Base-by-base conservation (phyloP, 2,329 filamentous ascomycete species). In the Alternaria viburni region DNA sequence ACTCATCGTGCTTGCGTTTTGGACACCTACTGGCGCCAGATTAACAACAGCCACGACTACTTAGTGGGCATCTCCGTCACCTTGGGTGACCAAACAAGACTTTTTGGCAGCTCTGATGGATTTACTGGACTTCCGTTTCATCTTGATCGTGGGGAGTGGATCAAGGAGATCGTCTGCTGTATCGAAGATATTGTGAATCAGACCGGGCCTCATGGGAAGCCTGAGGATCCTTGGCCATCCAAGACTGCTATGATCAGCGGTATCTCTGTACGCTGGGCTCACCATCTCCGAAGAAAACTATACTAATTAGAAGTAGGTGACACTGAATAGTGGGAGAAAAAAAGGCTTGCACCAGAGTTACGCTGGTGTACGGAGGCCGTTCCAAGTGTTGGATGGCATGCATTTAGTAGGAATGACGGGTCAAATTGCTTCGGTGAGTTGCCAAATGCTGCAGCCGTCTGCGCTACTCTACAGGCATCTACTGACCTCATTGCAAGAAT, bases 21-120 rank as follows among this genome's bases (percentile, higher is more conserved):
- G 9, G 64, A 71, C n/a, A 65, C 64, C 5, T 65, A 66, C 30
- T 69, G 68, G 70, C 60, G n/a, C 1, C 21, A 59, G 1, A 49
- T 50, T 8, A 10, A 45, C 52, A 8, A 45, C 9, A 10, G 3
- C 17, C 17, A 21, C 13, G 36, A 41, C 5, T 51, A 30, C 47
- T 46, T 72, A 25, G 58, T 67, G 10, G 67, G 70, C 9, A 50
- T 70, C 11, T 61, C 61, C 3, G 50, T 68, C 8, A 56, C 32
- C 8, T 60, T 69, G 43, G 60, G 62, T n/a, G 28, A 41, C 7
- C 52, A 55, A 6, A 15, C 21, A 19, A 54, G 68, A 17, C 21
- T 67, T 9, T 66, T 71, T 57, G 69, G 68, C 13, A 62, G 44
- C 19, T 52, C 55, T 6, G 36, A 61, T 7, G 60, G 54, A 11